Base-by-base conservation (phyloP, 768 basidiomycete genomes). In the Crassisporium funariophilum region DNA sequence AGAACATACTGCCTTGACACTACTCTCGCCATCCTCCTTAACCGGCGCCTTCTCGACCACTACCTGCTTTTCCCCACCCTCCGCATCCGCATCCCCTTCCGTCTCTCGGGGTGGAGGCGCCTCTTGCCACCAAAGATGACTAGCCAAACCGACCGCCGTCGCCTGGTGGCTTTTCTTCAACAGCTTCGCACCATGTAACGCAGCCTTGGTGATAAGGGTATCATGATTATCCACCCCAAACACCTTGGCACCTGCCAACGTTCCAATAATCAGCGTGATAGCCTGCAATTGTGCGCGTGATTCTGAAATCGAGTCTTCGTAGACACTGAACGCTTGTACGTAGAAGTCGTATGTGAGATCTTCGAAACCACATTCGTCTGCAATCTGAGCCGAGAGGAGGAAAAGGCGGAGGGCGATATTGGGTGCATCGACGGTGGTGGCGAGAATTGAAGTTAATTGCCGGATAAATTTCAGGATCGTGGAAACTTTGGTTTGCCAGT, bases 91-190 rank as follows among this genome's bases (percentile, higher is more conserved):
- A 17, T 65, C 58, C 13, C 57, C 62, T 44, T 74, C 76, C 11
- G 76, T 82, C 17, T 66, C 62, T 0, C 67, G 62, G 44, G 68
- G 53, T 16, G 69, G 54, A 1, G 76, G 66, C 19, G 82, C 74
- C 52, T 88, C 88, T 64, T 98, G 97, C 95, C 95, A 99, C 95
- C 95, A 99, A 56, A 99, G 70, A 69, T 99, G 97, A 64, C 94
- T 97, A 6, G 97, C 97, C 22, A 93, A 75, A 39, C 89, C 84
- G 16, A 98, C 97, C 4, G 95, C 97, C 7, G 86, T 91, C 10
- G 95, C 88, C 68, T 98, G 97, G 66, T 98, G 95, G 10, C 92
- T 92, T 78, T 99, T 98, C 79, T 99, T 99, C 67, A 99, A 67
- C 53, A 98, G 69, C 69, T 95, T 95, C 22, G 94, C 90, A 4